Base-by-base conservation (phyloP, 306 rosid species). In the Rosa rugosa region DNA sequence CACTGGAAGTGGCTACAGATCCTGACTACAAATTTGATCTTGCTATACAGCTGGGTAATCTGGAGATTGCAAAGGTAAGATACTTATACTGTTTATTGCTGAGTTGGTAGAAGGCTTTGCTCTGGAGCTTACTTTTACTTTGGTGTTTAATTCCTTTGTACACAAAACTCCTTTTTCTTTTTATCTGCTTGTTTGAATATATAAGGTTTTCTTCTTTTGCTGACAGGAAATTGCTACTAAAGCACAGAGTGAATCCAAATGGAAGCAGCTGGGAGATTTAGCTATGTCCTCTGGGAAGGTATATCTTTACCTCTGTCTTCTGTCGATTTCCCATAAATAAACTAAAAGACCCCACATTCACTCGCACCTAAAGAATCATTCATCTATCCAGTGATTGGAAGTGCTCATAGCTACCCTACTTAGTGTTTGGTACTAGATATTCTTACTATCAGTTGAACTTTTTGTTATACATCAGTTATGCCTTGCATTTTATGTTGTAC, bases 231-330 rank as follows among this genome's bases (percentile, higher is more conserved):
- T 96, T 85, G 99, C 99, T 13, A 80, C 85, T 12, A 87, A 81
- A 77, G 93, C 83, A 75, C 86, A 87, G 72, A 91, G 89, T n/a
- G 98, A 96, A 84, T 85, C 98, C 64, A 96, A 96, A 83, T 96
- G 99, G 99, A 93, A 93, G 92, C 96, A 87, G 85, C 87, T 96
- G 87, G 99, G 98, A 80, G 98, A 84, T 75, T 88, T 93, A 66
- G 97, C 98, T 38, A 87, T 96, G 98, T 96, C 99, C 69, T 79
- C 81, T 63, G 97, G 98, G 83, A 89, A 93, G 97, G 99, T 96
- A 80, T 66, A 72, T 57, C 50, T 60, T 77, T 69, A 77, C 31
- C 51, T 16, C 64, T 59, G 42, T 68, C 64, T 74, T 60, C n/a
- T 42, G 73, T 34, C 25, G 47, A 69, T 16, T 57, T 59, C 71